Conservation (phyloP, 2,329 filamentous ascomycete genomes). For the Corynespora cassiicola region DNA sequence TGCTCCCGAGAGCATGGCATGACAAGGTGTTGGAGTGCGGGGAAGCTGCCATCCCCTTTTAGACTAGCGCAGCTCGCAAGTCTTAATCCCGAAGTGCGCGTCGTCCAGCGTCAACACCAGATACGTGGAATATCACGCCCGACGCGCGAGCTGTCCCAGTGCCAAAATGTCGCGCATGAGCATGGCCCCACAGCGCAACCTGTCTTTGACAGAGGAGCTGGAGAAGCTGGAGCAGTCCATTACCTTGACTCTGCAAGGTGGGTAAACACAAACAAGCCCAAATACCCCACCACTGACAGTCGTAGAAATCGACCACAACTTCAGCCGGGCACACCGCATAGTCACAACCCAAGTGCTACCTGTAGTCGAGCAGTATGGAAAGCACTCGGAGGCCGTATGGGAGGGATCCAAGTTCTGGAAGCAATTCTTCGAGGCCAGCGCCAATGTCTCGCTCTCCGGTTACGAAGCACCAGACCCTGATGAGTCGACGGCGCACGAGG, state of each 20-base stretch:
- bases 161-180: conserved; percentile 58
- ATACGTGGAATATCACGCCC: not conserved
- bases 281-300: conserved; percentile 32
- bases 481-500: conserved; percentile 60
- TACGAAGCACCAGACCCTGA: conserved; percentile 79
- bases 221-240: conserved; percentile 97
- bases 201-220: conserved; percentile 91
- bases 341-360: conserved; percentile 93
- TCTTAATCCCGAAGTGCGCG: conserved; percentile 21
- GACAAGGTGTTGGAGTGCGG: no score
- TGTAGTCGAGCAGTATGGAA: conserved; percentile 92
- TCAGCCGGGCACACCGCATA: conserved; percentile 94
- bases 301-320: conserved; percentile 96
- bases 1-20: no score
- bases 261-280: conserved; percentile 23
- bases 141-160: conserved; percentile 2
- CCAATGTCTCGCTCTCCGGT: conserved; percentile 93
- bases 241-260: conserved; percentile 89
- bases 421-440: conserved; percentile 98
- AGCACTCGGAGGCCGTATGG: conserved; percentile 94
- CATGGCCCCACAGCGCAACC: conserved; percentile 57
- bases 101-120: conserved; percentile 13
- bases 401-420: conserved; percentile 99
- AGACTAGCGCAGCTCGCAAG: conserved; percentile 16
- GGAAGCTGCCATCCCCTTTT: conserved; percentile 20